phyloP scores from a whole-genome alignment of 371 early-diverging fungal species.

The Mortierella sp. region DNA sequence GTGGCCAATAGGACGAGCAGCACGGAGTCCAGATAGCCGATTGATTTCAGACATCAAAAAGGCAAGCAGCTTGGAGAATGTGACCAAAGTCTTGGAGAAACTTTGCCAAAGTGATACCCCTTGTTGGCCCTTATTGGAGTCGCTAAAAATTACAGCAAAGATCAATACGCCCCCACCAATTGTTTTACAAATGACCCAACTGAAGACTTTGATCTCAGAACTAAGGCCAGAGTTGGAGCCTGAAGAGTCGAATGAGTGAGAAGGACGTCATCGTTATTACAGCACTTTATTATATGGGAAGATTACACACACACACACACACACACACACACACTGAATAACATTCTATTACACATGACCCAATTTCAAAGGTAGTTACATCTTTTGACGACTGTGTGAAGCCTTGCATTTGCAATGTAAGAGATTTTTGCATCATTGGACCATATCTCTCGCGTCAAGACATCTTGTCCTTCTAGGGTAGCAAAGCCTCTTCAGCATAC shows the following conservation, averaged over 20 bases:
- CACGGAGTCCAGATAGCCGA: neutral
- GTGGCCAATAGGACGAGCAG: neutral
- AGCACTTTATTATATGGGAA: no score
- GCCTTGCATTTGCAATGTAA: neutral
- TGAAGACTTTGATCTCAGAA: neutral
- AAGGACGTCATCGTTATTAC: no score
- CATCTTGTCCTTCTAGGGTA: constrained; percentile 21
- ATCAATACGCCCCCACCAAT: no score
- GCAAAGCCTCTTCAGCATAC: neutral
- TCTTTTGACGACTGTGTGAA: no score
- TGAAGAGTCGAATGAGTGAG: no score
- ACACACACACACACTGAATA: no score
- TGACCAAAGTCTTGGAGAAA: neutral
- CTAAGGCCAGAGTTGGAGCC: no score
- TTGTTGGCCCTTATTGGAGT: neutral
- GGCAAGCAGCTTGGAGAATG: neutral
- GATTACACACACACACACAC: no score
- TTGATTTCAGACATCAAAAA: neutral
- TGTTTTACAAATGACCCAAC: no score
- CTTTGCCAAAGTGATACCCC: neutral
- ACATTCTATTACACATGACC: no score
- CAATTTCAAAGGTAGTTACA: no score
- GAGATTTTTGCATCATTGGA: neutral
- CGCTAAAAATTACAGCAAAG: no score
- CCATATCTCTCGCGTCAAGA: constrained; percentile 19